Evolutionary conservation across 441 rosid species (phyloP).

Genomic region (Gossypium davidsonii): DNA sequence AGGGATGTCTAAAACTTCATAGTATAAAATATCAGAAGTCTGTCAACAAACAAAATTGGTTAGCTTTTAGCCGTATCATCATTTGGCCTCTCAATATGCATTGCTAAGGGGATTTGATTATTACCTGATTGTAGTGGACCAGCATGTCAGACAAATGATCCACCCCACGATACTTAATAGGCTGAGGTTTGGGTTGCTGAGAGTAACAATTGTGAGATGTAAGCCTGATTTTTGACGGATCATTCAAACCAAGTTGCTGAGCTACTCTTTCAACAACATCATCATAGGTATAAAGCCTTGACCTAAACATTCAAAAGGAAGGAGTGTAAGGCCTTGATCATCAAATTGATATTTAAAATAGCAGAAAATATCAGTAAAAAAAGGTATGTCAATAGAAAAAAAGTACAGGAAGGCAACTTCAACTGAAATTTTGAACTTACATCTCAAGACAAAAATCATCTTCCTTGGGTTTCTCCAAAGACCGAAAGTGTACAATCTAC

Average conservation of each 20-base stretch:
- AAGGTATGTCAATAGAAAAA: neutral
- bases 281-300: slow-evolving; percentile 47
- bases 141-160: slow-evolving; percentile 52
- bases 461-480: slow-evolving; percentile 48
- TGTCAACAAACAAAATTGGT: slow-evolving; percentile 18
- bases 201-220: slow-evolving; percentile 55
- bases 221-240: slow-evolving; percentile 49
- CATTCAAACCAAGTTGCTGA: slow-evolving; percentile 36
- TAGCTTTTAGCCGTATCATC: neutral
- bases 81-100: neutral
- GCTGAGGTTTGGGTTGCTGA: slow-evolving; percentile 57
- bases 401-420: neutral
- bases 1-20: slow-evolving; percentile 50
- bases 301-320: slow-evolving; percentile 27
- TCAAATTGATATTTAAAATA: neutral
- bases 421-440: slow-evolving; percentile 28
- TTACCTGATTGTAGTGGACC: slow-evolving; percentile 53
- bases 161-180: slow-evolving; percentile 47
- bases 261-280: slow-evolving; percentile 54
- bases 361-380: neutral
- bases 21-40: slow-evolving; percentile 50
- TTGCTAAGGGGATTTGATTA: neutral
- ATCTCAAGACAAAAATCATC: slow-evolving; percentile 49
- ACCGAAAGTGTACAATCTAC: slow-evolving; percentile 50
- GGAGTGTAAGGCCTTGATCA: neutral